These are phyloP conservation scores for Mortierella hygrophila DNA, from an alignment of 192 early-diverging fungal genomes.

Conservation along the genomic window DNA sequence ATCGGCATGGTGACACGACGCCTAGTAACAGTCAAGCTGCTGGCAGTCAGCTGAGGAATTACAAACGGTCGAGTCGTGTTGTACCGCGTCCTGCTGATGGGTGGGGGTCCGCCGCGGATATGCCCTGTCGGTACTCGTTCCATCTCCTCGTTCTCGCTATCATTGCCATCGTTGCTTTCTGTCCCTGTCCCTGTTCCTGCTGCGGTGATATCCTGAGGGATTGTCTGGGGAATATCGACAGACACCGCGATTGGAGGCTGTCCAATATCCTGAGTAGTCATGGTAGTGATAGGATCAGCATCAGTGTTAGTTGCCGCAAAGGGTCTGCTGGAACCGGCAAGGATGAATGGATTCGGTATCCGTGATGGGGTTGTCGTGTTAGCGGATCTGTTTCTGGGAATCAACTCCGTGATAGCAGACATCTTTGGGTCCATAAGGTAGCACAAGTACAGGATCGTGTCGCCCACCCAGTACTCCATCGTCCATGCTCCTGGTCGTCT, in stretches of 20 bases:
- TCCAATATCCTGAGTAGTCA: not conserved
- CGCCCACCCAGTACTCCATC: constrained; percentile 45
- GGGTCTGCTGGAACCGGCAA: not conserved
- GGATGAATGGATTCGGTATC: not conserved
- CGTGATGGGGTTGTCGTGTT: not conserved
- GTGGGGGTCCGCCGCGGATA: constrained; percentile 38
- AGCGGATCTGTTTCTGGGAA: constrained; percentile 9
- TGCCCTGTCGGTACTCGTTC: constrained; percentile 36
- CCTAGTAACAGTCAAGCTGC: not conserved
- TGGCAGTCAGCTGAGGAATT: not conserved
- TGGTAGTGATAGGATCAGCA: not conserved
- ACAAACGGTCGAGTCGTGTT: not conserved
- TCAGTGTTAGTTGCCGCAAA: not conserved
- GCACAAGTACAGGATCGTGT: constrained; percentile 36
- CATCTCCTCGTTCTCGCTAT: not conserved
- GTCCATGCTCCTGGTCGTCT: constrained; percentile 28
- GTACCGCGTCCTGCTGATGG: constrained; percentile 19
- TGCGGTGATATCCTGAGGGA: not conserved
- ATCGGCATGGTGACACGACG: not conserved
- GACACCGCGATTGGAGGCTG: not conserved
- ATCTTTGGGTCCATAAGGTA: constrained; percentile 50
- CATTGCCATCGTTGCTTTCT: not conserved
- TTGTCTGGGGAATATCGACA: not conserved
- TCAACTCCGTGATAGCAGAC: constrained; percentile 13
- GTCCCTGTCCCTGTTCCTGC: not conserved